These are phyloP conservation scores for Pelargonium cotyledonis DNA, from an alignment of 441 rosid species.

Conservation along the genomic window DNA sequence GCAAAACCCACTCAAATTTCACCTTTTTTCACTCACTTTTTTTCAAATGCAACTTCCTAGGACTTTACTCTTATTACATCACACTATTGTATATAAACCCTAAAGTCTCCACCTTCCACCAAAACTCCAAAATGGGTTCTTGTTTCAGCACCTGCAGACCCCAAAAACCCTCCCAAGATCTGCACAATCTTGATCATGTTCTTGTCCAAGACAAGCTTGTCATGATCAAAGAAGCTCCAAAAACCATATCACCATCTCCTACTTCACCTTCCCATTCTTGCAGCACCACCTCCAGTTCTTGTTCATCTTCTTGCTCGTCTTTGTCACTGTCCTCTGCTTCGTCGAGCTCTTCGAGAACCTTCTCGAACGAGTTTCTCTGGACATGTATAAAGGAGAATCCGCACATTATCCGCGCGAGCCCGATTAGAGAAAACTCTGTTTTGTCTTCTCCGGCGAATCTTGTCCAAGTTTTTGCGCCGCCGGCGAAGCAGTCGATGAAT, in stretches of 20 bases:
- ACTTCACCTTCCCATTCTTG: slow-evolving; percentile 32
- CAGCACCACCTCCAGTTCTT: slow-evolving; percentile 30
- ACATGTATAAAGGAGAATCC: slow-evolving; percentile 73
- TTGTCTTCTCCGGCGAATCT: slow-evolving; percentile 22
- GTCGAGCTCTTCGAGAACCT: slow-evolving; percentile 47
- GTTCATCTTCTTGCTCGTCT: slow-evolving; percentile 30
- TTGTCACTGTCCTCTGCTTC: not conserved
- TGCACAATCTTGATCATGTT: not conserved
- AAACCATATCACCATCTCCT: slow-evolving; percentile 31
- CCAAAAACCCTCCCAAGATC: slow-evolving; percentile 26
- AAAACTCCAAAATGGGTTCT: slow-evolving; percentile 47
- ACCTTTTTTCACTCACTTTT: slow-evolving; percentile 13
- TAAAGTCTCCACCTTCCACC: not conserved
- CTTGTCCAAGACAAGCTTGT: slow-evolving; percentile 61
- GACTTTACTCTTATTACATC: slow-evolving; percentile 17
- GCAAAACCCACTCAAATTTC: slow-evolving; percentile 23
- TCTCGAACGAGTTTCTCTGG: slow-evolving; percentile 71
- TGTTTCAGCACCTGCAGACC: slow-evolving; percentile 73
- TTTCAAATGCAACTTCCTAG: slow-evolving; percentile 17
- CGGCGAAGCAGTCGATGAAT: slow-evolving; percentile 18
- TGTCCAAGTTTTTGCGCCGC: slow-evolving; percentile 19
- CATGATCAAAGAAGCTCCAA: slow-evolving; percentile 27
- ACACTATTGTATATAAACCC: not conserved
- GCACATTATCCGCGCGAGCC: slow-evolving; percentile 50
- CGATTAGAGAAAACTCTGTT: slow-evolving; percentile 50